Evolutionary conservation across 129 eudicot species (phyloP).

Genomic region (Apium graveolens): DNA sequence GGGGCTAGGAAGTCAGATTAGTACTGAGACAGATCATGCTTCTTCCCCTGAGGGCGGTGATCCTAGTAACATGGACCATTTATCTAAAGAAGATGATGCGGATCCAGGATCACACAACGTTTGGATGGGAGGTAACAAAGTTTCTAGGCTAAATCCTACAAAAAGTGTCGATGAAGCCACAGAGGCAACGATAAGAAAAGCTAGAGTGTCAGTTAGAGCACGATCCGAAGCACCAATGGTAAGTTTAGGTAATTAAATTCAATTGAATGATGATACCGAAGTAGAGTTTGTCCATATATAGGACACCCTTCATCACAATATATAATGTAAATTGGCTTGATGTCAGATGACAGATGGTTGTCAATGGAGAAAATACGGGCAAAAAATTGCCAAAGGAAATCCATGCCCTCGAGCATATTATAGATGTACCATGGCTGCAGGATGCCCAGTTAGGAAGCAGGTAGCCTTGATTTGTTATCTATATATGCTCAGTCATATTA

Average conservation of each 20-base stretch:
- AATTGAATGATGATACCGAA: neutral
- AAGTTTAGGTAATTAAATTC: neutral
- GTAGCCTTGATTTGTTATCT: neutral
- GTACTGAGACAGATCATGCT: slow-evolving; percentile 21
- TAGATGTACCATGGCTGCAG: slow-evolving; percentile 54
- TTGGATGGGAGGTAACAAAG: slow-evolving; percentile 17
- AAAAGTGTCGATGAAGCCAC: slow-evolving; percentile 39
- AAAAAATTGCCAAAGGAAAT: slow-evolving; percentile 56
- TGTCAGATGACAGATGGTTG: slow-evolving; percentile 51
- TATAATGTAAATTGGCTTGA: neutral
- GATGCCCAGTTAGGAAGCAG: slow-evolving; percentile 58
- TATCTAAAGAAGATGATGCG: slow-evolving; percentile 21
- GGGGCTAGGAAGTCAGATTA: slow-evolving; percentile 19
- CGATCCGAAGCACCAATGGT: slow-evolving; percentile 50
- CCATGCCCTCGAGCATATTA: slow-evolving; percentile 68
- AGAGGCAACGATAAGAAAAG: slow-evolving; percentile 43
- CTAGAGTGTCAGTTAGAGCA: slow-evolving; percentile 48
- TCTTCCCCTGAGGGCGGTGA: slow-evolving; percentile 34
- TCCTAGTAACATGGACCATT: slow-evolving; percentile 5
- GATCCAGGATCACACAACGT: slow-evolving; percentile 14
- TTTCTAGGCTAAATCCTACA: slow-evolving; percentile 13
- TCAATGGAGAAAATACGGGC: slow-evolving; percentile 60
- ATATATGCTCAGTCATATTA: neutral
- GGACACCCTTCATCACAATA: neutral
- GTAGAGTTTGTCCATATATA: neutral